These are phyloP conservation scores for Neotropicomus parvogracilis DNA, from an alignment of 1,284 basidiomycete species.

Conservation along the genomic window DNA sequence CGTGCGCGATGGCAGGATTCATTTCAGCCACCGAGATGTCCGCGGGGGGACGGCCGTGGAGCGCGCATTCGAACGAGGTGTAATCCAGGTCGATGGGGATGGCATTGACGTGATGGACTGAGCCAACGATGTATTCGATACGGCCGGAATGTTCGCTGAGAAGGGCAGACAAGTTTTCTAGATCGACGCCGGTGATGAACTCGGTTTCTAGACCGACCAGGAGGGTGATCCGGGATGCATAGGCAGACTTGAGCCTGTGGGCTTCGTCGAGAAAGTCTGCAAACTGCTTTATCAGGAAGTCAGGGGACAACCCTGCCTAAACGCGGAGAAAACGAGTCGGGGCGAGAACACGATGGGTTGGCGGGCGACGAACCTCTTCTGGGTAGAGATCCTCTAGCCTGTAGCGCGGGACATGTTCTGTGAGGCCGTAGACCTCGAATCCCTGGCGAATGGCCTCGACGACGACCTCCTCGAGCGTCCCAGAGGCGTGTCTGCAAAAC, in stretches of 20 bases:
- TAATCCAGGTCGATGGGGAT: conserved; percentile 94
- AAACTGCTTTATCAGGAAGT: conserved; percentile 57
- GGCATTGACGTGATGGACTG: conserved; percentile 85
- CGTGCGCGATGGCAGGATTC: conserved; percentile 17
- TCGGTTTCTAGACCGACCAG: conserved; percentile 95
- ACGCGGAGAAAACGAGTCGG: conserved; percentile 18
- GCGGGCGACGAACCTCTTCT: conserved; percentile 70
- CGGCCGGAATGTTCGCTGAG: conserved; percentile 42
- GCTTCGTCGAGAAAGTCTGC: conserved; percentile 72
- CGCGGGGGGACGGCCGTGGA: conserved; percentile 42
- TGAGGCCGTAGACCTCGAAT: conserved; percentile 84
- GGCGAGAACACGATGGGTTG: not conserved
- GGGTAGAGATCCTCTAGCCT: conserved; percentile 83
- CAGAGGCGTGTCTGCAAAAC: conserved; percentile 89
- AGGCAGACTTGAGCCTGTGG: conserved; percentile 60
- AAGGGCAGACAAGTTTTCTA: conserved; percentile 54
- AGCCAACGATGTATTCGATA: conserved; percentile 92
- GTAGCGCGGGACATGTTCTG: conserved; percentile 94
- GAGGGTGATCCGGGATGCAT: conserved; percentile 65
- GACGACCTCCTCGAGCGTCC: conserved; percentile 77
- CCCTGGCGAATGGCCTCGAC: conserved; percentile 72
- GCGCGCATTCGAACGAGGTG: conserved; percentile 60
- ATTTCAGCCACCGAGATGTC: conserved; percentile 25
- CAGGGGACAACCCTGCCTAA: conserved; percentile 49
- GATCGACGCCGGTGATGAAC: conserved; percentile 69